Base-by-base conservation (phyloP, 768 basidiomycete species). In the Tulasnella sp. region DNA sequence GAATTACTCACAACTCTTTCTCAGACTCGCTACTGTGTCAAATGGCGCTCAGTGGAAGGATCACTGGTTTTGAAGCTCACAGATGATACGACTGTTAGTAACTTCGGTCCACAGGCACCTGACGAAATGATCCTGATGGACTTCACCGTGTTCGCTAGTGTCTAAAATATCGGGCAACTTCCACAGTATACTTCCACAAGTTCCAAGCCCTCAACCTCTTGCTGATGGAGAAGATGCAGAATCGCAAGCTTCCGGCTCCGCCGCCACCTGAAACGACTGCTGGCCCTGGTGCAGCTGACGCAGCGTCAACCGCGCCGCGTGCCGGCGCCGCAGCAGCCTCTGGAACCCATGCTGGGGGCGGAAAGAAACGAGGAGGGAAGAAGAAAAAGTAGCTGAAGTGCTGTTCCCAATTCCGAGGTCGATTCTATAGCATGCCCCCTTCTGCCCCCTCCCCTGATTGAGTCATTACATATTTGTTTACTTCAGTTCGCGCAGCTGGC, bases 91-190 rank as follows among this genome's bases (percentile, higher is more conserved):
- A 93, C 92, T 83, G 97, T 97, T 84, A 82, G 94, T 88, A 52
- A 38, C 52, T 80, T 12, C 44, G 56, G 75, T 40, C 27, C 52
- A 72, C 24, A 62, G 36, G 4, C 44, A 27, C 52, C 31, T 80
- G 48, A 56, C 46, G 21, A 62, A 36, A 46, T 80, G 3, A 24
- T 38, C 62, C 39, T 52, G 3, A 24, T 34, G 21, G 1, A n/a
- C 31, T 58, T 36, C 74, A 12, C 48, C 16, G 40, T 18, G 72
- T 24, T 36, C 77, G 71, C 8, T 84, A 99, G 97, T 97, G 96
- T 85, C 88, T 98, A 82, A 98, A 97, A 85, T 98, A 97, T 88
- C 96, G 97, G 85, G 97, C 97, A 1, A 92, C 92, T 82, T 98
- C 96, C 3, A 95, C 94, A 75, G 92, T 97, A 84, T 95, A 95